A percentile compares a stretch with the other conserved stretches of the same genome.
Conservation (phyloP, 805 yeast genomes). For the Saccharomycopsis selenospora region DNA sequence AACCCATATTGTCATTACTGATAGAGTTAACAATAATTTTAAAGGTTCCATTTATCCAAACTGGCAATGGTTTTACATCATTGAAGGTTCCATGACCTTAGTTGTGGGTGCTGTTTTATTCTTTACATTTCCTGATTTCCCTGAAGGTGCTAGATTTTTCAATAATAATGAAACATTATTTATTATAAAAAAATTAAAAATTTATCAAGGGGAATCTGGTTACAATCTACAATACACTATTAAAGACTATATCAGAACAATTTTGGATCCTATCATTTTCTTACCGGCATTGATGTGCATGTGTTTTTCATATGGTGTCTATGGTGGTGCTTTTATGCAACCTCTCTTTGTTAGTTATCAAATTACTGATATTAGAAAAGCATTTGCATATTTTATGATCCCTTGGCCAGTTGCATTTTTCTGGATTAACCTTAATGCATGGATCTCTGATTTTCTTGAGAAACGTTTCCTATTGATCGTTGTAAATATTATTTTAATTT, state of each 20-base stretch:
- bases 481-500: constrained; percentile 28
- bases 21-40: constrained; percentile 36
- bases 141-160: constrained; percentile 34
- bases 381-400: constrained; percentile 59
- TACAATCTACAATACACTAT: constrained; percentile 40
- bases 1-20: constrained; percentile 55
- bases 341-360: constrained; percentile 53
- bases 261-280: constrained; percentile 53
- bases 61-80: constrained; percentile 44
- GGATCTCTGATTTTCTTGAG: constrained; percentile 40
- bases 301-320: constrained; percentile 57
- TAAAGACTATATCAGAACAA: constrained; percentile 38
- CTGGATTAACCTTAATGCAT: constrained; percentile 41
- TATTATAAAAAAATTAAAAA: constrained; percentile 46
- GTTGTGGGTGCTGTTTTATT: constrained; percentile 29
- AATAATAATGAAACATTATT: constrained; percentile 39
- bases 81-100: constrained; percentile 41
- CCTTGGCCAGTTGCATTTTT: constrained; percentile 67
- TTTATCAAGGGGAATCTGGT: constrained; percentile 40
- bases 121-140: constrained; percentile 34
- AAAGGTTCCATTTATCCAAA: constrained; percentile 49
- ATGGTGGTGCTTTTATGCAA: constrained; percentile 67
- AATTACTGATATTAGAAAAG: constrained; percentile 51
- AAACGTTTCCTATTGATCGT: constrained; percentile 38
- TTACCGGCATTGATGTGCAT: constrained; percentile 54